phyloP scores from a whole-genome alignment of 2,329 filamentous ascomycete genomes.

The Epichloe sibirici region DNA sequence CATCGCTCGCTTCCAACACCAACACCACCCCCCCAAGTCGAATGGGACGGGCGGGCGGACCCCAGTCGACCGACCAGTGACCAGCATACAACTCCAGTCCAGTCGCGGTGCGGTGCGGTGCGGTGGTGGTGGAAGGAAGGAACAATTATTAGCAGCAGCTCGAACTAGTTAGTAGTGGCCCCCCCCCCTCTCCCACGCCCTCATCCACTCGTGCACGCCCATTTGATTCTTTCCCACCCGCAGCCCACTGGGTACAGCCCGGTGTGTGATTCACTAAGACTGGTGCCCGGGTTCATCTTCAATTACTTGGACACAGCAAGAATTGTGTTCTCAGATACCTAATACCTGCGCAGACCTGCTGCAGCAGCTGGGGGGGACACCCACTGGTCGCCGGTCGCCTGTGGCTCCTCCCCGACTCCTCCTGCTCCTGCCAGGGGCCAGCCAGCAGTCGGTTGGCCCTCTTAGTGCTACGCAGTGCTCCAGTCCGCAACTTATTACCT shows the following conservation, averaged over 20 bases:
- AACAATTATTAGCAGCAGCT: too few relatives aligned
- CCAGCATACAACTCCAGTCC: neutral
- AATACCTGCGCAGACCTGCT: neutral
- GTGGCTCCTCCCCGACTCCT: neutral
- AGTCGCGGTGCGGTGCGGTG: neutral
- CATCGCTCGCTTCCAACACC: neutral
- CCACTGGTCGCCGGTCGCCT: neutral
- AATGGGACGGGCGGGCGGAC: neutral
- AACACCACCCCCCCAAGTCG: neutral
- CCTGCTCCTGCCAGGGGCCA: conserved; percentile 3
- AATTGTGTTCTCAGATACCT: neutral
- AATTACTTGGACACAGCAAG: neutral
- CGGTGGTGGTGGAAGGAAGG: neutral
- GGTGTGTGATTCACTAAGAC: neutral
- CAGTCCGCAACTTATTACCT: neutral
- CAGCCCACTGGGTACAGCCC: neutral
- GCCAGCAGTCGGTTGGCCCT: neutral
- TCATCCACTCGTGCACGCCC: neutral
- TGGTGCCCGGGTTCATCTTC: neutral
- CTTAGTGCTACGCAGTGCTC: conserved; percentile 1
- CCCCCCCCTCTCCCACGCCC: neutral
- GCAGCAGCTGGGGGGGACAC: neutral
- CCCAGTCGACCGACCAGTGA: neutral
- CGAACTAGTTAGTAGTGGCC: neutral
- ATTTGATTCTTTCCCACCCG: neutral